These are phyloP conservation scores for Physcomitrellopsis africana DNA, from an alignment of 225 moss, liverwort and hornwort genomes.

Conservation along the genomic window DNA sequence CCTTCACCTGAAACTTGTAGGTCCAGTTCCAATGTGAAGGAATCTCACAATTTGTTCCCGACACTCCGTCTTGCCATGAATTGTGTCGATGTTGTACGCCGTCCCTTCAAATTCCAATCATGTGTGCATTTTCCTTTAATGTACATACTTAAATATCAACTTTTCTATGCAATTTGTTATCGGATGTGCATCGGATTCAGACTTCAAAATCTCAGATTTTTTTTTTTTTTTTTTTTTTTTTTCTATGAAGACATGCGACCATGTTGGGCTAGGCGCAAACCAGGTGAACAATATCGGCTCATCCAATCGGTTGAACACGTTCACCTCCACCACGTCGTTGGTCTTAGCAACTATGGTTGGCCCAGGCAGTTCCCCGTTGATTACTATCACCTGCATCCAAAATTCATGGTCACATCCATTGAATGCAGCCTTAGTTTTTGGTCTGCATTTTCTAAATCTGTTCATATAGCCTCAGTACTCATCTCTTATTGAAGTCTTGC, in stretches of 20 bases:
- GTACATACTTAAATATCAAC: background rate
- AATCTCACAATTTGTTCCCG: conserved; percentile 62
- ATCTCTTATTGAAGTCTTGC: too few species aligned
- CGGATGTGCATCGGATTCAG: background rate
- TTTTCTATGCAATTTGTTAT: too few species aligned
- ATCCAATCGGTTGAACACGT: conserved; percentile 59
- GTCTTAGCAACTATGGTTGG: conserved; percentile 37
- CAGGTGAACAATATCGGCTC: conserved; percentile 66
- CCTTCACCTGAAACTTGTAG: conserved; percentile 58
- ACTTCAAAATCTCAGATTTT: background rate
- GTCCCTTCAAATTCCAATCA: conserved; percentile 38
- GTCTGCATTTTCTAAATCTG: too few species aligned
- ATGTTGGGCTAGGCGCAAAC: conserved; percentile 23
- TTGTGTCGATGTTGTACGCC: conserved; percentile 63
- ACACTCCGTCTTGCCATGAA: conserved; percentile 66
- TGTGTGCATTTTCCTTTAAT: background rate
- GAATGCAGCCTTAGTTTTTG: background rate
- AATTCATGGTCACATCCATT: background rate
- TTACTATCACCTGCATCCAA: conserved; percentile 52
- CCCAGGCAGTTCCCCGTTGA: conserved; percentile 56
- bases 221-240: background rate
- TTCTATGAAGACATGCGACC: background rate
- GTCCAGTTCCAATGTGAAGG: conserved; percentile 61
- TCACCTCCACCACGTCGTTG: conserved; percentile 51
- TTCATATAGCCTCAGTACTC: too few species aligned